phyloP scores from a whole-genome alignment of 1,284 basidiomycete species.

The Tremellales sp. region DNA sequence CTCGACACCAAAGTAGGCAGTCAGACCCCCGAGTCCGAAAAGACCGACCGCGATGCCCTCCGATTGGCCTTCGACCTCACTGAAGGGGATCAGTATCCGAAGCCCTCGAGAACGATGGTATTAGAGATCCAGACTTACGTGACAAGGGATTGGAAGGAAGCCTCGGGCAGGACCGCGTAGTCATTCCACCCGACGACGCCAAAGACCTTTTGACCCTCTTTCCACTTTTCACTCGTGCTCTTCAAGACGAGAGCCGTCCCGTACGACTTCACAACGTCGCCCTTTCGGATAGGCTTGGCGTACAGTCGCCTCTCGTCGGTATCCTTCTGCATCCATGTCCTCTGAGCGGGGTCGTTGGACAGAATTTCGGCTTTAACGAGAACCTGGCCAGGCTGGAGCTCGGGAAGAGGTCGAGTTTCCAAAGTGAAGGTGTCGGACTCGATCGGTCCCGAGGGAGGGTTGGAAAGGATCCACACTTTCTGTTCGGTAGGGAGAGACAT shows the following conservation, averaged over 20 bases:
- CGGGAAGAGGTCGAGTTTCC: slow-evolving; percentile 20
- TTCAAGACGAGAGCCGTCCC: slow-evolving; percentile 27
- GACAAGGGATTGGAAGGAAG: slow-evolving; percentile 5
- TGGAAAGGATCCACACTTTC: slow-evolving; percentile 26
- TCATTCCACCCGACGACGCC: slow-evolving; percentile 33
- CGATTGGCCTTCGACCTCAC: slow-evolving; percentile 14
- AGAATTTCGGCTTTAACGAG: slow-evolving; percentile 30
- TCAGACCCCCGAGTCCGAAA: slow-evolving; percentile 35
- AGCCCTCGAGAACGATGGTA: slow-evolving; percentile 1
- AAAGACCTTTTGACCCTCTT: slow-evolving; percentile 30
- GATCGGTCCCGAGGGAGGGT: slow-evolving; percentile 26
- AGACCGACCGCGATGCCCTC: slow-evolving; percentile 26
- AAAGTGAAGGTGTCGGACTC: slow-evolving; percentile 28
- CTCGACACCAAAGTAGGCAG: slow-evolving; percentile 43
- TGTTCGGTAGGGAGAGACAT: slow-evolving; percentile 22
- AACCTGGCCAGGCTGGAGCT: slow-evolving; percentile 33
- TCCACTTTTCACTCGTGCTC: slow-evolving; percentile 22
- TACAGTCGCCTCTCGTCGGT: slow-evolving; percentile 28
- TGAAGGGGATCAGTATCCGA: slow-evolving; percentile 2
- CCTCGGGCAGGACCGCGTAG: slow-evolving; percentile 27
- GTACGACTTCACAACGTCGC: slow-evolving; percentile 24
- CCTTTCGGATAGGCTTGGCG: slow-evolving; percentile 22
- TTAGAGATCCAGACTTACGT: slow-evolving; percentile 7
- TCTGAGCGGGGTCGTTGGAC: slow-evolving; percentile 41
- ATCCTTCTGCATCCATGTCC: slow-evolving; percentile 32